Evolutionary conservation across 2,329 filamentous ascomycete species (phyloP).

Genomic region (Colletotrichum brevisporum): DNA sequence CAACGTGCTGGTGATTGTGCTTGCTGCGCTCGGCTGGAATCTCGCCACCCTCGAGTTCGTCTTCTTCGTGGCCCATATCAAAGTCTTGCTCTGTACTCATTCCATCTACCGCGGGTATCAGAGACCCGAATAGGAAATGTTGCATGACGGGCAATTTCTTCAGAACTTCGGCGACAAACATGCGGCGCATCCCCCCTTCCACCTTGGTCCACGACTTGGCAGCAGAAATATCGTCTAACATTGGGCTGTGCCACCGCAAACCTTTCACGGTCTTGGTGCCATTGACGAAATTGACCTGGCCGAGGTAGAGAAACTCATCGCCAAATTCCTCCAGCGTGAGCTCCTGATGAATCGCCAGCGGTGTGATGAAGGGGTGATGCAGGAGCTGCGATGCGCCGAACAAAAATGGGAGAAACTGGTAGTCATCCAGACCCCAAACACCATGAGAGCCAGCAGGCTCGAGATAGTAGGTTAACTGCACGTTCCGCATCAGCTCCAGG

Average conservation of each 20-base stretch:
- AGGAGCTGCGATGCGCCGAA: constrained; percentile 93
- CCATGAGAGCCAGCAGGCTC: constrained; percentile 97
- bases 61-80: constrained; percentile 61
- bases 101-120: constrained; percentile 83
- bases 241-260: constrained; percentile 95
- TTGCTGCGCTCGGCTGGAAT: constrained; percentile 70
- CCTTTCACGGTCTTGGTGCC: constrained; percentile 96
- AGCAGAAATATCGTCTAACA: constrained; percentile 97
- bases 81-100: constrained; percentile 79
- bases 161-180: constrained; percentile 95
- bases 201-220: constrained; percentile 94
- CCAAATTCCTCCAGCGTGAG: constrained; percentile 89
- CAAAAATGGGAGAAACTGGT: constrained; percentile 96
- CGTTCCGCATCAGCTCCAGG: constrained; percentile 85
- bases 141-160: constrained; percentile 98
- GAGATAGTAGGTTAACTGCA: constrained; percentile 95
- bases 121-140: constrained; percentile 92
- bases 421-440: constrained; percentile 98
- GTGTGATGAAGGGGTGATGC: constrained; percentile 85
- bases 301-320: constrained; percentile 88
- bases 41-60: constrained; percentile 69
- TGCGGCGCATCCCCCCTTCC: constrained; percentile 93
- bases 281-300: constrained; percentile 95
- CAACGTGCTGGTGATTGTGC: constrained; percentile 78
- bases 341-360: constrained; percentile 86